Evolutionary conservation across 768 basidiomycete genomes (phyloP), one percentile per base, ranked within the genome.

Genomic region (Lactifluus volemus): DNA sequence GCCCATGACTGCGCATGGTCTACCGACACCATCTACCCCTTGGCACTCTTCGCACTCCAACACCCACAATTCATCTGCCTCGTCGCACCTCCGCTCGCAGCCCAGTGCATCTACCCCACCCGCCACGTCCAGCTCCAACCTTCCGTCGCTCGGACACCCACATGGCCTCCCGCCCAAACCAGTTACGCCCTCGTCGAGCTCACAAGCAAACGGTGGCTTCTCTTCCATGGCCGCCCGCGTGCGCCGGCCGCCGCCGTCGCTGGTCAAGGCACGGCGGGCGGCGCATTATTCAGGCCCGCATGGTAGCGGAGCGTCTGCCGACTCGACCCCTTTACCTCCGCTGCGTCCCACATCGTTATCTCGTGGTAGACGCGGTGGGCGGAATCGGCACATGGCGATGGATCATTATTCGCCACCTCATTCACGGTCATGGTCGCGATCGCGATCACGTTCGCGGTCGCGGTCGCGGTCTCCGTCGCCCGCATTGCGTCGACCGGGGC

Each of bases 401-500:
- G 65, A 66, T 25, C 63, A 66, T 25, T 64, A 63, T 34, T 66
- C 65, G 4, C 65, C 65, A 8, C 57, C 53, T 10, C 65, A 66
- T 52, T 63, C 61, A 11, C 61, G 61, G 11, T 62, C 61, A 38
- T 52, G 56, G 2, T 62, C 61, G 15, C 61, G 61, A 2, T 61
- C 60, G 2, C 42, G 45, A 3, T 61, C 60, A 2, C 42, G 38
- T 5, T 59, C 59, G 6, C 53, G 48, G 17, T 55, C 49, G 19
- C 39, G 53, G 3, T 74, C 73, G 19, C 67, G 73, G n/a, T 78
- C 76, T 0, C 78, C 75, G 12, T 78, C 79, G 4, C 79, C 78
- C 2, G 73, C 75, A 3, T 71, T 73, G 29, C 71, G 77, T 14
- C 71, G 73, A 50, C 75, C 76, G n/a, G 73, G 74, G 2, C 72